These are phyloP conservation scores for Cladosporium sp. DNA, from an alignment of 2,329 filamentous ascomycete genomes.

Conservation along the genomic window DNA sequence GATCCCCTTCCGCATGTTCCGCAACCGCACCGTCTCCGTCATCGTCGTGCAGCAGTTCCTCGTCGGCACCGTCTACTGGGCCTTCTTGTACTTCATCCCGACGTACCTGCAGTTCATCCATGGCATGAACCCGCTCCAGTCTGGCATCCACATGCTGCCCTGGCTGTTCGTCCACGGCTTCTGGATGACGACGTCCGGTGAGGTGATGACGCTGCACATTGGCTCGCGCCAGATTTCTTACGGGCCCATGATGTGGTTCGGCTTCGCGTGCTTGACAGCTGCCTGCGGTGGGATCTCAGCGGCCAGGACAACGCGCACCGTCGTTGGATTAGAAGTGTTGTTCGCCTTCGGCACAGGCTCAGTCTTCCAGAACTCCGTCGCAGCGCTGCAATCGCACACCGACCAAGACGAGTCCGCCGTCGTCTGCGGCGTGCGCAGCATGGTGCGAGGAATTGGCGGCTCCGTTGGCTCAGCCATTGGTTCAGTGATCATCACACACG, in stretches of 20 bases:
- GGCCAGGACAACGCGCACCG: background rate
- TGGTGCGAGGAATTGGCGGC: constrained; percentile 30
- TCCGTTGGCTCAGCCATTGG: constrained; percentile 29
- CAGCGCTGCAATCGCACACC: constrained; percentile 29
- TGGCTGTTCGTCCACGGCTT: constrained; percentile 29
- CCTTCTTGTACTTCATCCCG: constrained; percentile 30
- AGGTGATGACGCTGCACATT: constrained; percentile 22
- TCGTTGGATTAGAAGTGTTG: constrained; percentile 25
- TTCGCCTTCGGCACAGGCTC: constrained; percentile 30
- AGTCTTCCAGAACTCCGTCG: constrained; percentile 31
- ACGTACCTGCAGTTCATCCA: constrained; percentile 27
- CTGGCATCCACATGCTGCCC: constrained; percentile 24
- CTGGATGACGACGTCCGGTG: constrained; percentile 27
- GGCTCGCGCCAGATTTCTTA: constrained; percentile 23
- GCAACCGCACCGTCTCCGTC: constrained; percentile 27
- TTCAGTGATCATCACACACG: constrained; percentile 21
- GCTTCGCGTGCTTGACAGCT: constrained; percentile 27
- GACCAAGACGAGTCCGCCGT: constrained; percentile 24
- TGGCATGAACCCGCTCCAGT: constrained; percentile 22
- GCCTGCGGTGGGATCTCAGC: constrained; percentile 14
- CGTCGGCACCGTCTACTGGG: constrained; percentile 30
- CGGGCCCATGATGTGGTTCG: constrained; percentile 25
- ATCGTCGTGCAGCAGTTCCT: constrained; percentile 30
- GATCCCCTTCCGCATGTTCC: constrained; percentile 30
- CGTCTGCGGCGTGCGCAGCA: constrained; percentile 29